Base-by-base conservation (phyloP, 768 basidiomycete species). In the Psilocybe cyanescens region DNA sequence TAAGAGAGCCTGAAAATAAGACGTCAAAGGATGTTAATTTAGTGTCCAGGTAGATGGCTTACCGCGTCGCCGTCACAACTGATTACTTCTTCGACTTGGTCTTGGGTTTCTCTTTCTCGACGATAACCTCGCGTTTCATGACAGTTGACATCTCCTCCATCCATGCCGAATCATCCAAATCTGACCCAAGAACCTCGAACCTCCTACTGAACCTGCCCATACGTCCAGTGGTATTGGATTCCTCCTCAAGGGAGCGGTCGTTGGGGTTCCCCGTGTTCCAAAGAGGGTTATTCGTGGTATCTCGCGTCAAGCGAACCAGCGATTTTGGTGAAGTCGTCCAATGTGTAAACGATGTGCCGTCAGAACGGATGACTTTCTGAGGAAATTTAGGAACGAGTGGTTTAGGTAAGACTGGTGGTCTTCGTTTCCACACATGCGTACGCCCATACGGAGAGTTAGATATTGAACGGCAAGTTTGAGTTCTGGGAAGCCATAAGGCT, bases 261-360 rank as follows among this genome's bases (percentile, higher is more conserved):
- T 78, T 79, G 28, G 81, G 77, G 61, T 81, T 76, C 3, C 85
- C 83, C 2, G 90, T 85, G 69, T 92, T 91, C 90, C 91, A 97
- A 5, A 94, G 74, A 1, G 95, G 92, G 68, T 95, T 89, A 72
- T 95, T 97, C 14, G 91, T 92, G 53, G 92, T 88, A 68, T 97
- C 95, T 45, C 94, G 87, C 17, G 94, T 92, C 50, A 96, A 80
- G 39, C 88, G 85, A 49, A 94, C 83, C 39, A 85, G 73, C 3
- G 90, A 88, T 5, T 87, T 88, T 0, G 95, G 95, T 0, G 94
- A 94, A 1, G 95, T 96, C 11, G 91, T 93, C 84, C 90, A 91
- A 67, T 95, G 92, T 4, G 85, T 87, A 72, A 93, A 94, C 1
- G 91, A 92, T 29, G 92, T 90, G 9, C 95, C 95, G 76, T 97